Evolutionary conservation across 176 grass and related monocot genomes (phyloP).

Genomic region (Secale cereale): DNA sequence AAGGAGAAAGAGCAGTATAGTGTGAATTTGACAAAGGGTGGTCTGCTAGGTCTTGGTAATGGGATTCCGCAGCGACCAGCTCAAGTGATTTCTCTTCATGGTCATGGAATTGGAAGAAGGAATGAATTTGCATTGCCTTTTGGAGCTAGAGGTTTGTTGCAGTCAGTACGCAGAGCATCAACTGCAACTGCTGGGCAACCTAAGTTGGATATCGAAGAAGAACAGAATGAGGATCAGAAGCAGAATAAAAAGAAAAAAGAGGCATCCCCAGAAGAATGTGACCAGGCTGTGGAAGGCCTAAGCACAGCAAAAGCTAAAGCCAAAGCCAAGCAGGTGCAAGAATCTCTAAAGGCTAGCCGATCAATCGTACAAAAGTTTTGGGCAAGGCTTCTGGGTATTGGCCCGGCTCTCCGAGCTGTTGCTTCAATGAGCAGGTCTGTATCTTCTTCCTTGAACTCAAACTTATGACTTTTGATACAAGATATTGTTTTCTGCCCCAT

Average conservation of each 20-base stretch:
- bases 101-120: conserved; percentile 38
- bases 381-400: conserved; percentile 82
- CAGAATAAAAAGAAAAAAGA: conserved; percentile 73
- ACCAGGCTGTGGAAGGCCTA: conserved; percentile 92
- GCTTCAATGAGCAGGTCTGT: conserved; percentile 96
- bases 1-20: conserved; percentile 32
- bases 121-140: conserved; percentile 54
- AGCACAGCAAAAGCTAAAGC: conserved; percentile 92
- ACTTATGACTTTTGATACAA: conserved; percentile 12
- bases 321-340: conserved; percentile 81
- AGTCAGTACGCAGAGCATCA: conserved; percentile 45
- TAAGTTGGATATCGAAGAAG: conserved; percentile 43
- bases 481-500: conserved; percentile 1
- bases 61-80: conserved; percentile 22
- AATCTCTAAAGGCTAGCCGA: conserved; percentile 52
- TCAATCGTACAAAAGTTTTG: conserved; percentile 66
- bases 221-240: conserved; percentile 63
- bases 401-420: conserved; percentile 72
- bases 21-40: conserved; percentile 34
- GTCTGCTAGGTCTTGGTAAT: conserved; percentile 37
- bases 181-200: conserved; percentile 53
- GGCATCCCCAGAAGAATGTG: conserved; percentile 92
- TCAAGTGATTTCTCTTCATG: conserved; percentile 26
- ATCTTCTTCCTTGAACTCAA: conserved; percentile 22
- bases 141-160: conserved; percentile 60